Evolutionary conservation across 108 stramenopile species (phyloP), one percentile per base, ranked within the genome.

Genomic region (Discostella stelligeroides): DNA sequence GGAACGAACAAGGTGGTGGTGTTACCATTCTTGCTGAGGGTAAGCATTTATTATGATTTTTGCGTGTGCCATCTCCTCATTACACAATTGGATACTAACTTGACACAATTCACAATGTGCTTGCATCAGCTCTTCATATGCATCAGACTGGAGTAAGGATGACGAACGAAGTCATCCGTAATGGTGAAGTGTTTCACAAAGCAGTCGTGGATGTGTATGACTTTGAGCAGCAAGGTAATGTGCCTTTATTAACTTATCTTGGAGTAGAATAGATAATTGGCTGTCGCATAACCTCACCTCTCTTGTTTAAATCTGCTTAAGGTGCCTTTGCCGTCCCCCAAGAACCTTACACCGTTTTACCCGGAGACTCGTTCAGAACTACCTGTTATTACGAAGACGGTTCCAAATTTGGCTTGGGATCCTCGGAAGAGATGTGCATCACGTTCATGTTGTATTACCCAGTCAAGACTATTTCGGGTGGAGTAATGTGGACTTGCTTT

Each of bases 351-450:
- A 47, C 39, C 14, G 38, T 88, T 20, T 15, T 65, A 30, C 76
- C 82, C 3, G 87, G 87, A 38, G 87, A 88, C 58, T 43, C 43
- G 1, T 84, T 84, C 54, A 58, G 60, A 13, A 82, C 81, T n/a
- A 56, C 73, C 14, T 88, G 87, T 62, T 74, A 65, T 47, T 88
- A 81, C 66, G 64, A 81, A 17, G 75, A 81, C 17, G 59, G 40
- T 0, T 23, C 1, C 12, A 28, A 6, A 43, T 88, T 84, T 68
- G 83, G 81, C 47, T 17, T 72, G 9, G 63, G 59, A 0, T 70
- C 72, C 4, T 21, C 49, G n/a, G 80, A 88, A n/a, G 87, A 88
- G 67, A 88, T 88, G 87, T 88, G 87, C 58, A 75, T 84, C 15
- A 58, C 70, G 0, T 88, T 84, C 69, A 10, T 88, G 29, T 66